Evolutionary conservation across 805 yeast genomes (phyloP).

Genomic region (Myxozyma vanderwaltii): DNA sequence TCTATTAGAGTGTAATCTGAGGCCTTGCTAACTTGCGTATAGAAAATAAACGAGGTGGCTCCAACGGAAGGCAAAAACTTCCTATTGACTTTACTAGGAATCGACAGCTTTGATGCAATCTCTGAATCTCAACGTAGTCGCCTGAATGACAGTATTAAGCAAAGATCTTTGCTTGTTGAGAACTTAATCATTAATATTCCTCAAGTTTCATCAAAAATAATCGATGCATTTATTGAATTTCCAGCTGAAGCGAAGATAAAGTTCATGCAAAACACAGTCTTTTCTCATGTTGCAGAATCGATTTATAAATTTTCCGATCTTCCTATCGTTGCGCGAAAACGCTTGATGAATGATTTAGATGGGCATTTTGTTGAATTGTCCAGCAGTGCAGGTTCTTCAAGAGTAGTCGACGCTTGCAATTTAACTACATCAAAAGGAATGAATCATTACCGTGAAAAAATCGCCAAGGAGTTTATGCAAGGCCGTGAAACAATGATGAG

Average conservation of each 20-base stretch:
- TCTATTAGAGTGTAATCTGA: neutral
- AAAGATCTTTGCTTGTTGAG: conserved; percentile 20
- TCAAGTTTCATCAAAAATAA: conserved; percentile 39
- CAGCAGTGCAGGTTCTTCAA: conserved; percentile 89
- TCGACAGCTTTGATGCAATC: conserved; percentile 1
- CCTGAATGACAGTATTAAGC: conserved; percentile 23
- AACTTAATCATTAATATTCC: conserved; percentile 9
- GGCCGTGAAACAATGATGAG: conserved; percentile 68
- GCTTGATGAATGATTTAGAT: conserved; percentile 65
- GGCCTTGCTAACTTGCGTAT: neutral
- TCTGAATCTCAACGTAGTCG: conserved; percentile 14
- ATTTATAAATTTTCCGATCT: conserved; percentile 35
- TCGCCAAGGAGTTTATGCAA: conserved; percentile 63
- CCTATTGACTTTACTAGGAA: conserved; percentile 12
- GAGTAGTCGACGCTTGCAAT: conserved; percentile 85
- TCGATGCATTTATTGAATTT: conserved; percentile 61
- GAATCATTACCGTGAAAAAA: conserved; percentile 81
- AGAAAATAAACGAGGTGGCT: conserved; percentile 10
- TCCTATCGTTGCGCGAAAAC: conserved; percentile 44
- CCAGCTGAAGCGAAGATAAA: conserved; percentile 64
- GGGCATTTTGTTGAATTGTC: conserved; percentile 58
- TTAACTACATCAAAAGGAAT: conserved; percentile 64
- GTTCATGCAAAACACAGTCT: conserved; percentile 87
- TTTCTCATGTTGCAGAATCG: conserved; percentile 75
- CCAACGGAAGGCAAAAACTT: conserved; percentile 8